phyloP scores from a whole-genome alignment of 2,329 filamentous ascomycete genomes.

The Aureobasidium pullulans region DNA sequence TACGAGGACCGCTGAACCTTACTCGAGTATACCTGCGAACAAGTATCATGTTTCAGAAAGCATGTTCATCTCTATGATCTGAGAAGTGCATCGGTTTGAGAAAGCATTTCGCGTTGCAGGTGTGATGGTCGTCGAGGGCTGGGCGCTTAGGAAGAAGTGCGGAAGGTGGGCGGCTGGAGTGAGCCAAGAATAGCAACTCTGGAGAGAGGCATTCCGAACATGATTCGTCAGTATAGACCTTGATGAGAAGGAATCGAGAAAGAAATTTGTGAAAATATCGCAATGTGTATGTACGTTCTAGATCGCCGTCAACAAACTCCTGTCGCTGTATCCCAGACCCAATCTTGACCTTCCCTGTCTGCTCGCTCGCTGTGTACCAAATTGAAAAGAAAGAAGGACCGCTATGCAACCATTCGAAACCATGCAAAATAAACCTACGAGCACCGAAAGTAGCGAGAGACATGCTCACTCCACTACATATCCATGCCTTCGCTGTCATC shows the following conservation, averaged over 20 bases:
- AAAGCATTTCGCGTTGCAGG: not conserved
- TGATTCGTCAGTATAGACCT: no score
- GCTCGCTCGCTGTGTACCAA: not conserved
- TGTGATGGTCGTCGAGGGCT: not conserved
- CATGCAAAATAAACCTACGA: not conserved
- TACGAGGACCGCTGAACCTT: not conserved
- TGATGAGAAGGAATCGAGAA: not conserved
- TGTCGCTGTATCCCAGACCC: not conserved
- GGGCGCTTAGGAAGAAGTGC: not conserved
- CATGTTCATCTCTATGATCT: not conserved
- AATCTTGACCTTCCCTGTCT: not conserved
- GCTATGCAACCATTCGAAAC: not conserved
- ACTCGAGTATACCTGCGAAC: not conserved
- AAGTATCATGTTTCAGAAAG: not conserved
- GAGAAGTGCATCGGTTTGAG: not conserved
- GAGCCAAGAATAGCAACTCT: slow-evolving; percentile 1
- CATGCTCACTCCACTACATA: slow-evolving; percentile 2
- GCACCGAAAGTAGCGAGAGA: not conserved
- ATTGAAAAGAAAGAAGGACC: not conserved
- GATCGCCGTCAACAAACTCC: not conserved
- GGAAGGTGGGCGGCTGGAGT: not conserved
- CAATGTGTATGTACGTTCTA: not conserved
- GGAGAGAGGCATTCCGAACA: not conserved
- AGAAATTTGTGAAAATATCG: not conserved
- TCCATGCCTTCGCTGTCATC: slow-evolving; percentile 15